Base-by-base conservation (phyloP, 73 alveolate genomes). In the Symbiodinium natans region DNA sequence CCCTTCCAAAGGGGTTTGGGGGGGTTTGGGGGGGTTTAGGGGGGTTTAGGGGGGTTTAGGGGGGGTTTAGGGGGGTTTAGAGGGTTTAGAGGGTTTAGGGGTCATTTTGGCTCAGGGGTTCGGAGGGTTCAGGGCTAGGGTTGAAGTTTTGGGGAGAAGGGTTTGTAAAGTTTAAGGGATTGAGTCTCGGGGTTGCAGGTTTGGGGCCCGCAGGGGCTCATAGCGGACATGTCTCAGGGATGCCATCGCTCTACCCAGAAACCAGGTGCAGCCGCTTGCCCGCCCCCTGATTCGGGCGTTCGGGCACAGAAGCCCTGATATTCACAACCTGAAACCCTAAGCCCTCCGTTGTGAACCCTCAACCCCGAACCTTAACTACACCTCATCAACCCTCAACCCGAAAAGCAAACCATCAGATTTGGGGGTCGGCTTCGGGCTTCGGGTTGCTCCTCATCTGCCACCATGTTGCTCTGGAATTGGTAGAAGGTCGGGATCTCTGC, bases 381-480 rank as follows among this genome's bases (percentile, higher is more conserved):
- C 23, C 17, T 48, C 17, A 10, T 17, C 17, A 10, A 10, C 23
- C 63, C 63, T 17, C 23, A 17, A 48, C 8, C 63, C 8, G 63
- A 8, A 10, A 17, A 48, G 63, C 8, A 48, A 17, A 17, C 23
- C 23, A 17, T 10, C 63, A 8, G 17, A 48, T n/a, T n/a, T n/a
- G n/a, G n/a, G n/a, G n/a, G n/a, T n/a, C n/a, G n/a, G n/a, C n/a
- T n/a, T n/a, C n/a, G n/a, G n/a, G n/a, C n/a, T n/a, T 11, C 40
- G 36, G 82, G 11, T 15, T 6, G 63, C 25, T 48, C 96, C 87
- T 92, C 98, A 33, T 92, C 98, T 1, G 92, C 75, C 92, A 92
- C 98, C 98, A 92, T 92, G 75, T 92, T 92, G 89, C 92, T 74
- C 98, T 92, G 98, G 86, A 92, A 92, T 82, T 63, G 89, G 92